A percentile compares a stretch with the other conserved stretches of the same genome.
Evolutionary conservation across 2,329 filamentous ascomycete species (phyloP).

Genomic region (Cercospora canescens): DNA sequence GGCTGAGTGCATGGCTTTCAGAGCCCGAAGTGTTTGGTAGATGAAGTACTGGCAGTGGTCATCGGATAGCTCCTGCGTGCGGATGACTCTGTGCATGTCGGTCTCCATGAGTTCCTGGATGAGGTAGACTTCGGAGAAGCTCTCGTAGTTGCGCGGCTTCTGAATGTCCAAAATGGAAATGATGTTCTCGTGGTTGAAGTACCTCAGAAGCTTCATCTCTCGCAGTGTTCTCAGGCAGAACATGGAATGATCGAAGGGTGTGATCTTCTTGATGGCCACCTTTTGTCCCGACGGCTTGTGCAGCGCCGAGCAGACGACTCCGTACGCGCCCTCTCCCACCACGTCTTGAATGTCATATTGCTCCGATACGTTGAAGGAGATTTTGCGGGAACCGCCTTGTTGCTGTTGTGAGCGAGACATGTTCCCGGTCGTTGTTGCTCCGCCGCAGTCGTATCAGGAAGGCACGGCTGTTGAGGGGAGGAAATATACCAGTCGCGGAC

Average conservation of each 20-base stretch:
- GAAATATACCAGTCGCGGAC: not conserved
- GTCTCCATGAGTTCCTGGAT: slow-evolving; percentile 99
- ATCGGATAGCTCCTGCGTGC: slow-evolving; percentile 96
- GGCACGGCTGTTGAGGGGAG: not conserved
- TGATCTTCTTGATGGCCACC: slow-evolving; percentile 99
- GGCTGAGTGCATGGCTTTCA: slow-evolving; percentile 99
- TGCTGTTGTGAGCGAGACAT: slow-evolving; percentile 32
- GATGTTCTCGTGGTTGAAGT: slow-evolving; percentile 99
- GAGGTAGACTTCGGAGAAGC: slow-evolving; percentile 96
- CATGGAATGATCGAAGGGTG: slow-evolving; percentile 81
- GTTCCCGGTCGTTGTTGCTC: slow-evolving; percentile 7
- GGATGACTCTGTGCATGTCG: slow-evolving; percentile 98
- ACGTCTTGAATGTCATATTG: slow-evolving; percentile 99
- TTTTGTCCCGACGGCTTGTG: slow-evolving; percentile 98
- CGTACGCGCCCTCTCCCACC: slow-evolving; percentile 96
- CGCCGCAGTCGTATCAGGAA: not conserved
- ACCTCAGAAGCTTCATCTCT: slow-evolving; percentile 98
- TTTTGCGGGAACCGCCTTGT: slow-evolving; percentile 69
- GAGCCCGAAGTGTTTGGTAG: slow-evolving; percentile 94
- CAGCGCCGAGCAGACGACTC: slow-evolving; percentile 95
- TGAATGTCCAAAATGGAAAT: slow-evolving; percentile 99
- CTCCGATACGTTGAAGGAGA: slow-evolving; percentile 99
- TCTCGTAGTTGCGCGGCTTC: slow-evolving; percentile 93
- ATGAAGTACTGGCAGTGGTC: slow-evolving; percentile 99
- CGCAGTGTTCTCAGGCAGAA: slow-evolving; percentile 76